These are phyloP conservation scores for Flaveria robusta DNA, from an alignment of 129 eudicot genomes.

Conservation along the genomic window DNA sequence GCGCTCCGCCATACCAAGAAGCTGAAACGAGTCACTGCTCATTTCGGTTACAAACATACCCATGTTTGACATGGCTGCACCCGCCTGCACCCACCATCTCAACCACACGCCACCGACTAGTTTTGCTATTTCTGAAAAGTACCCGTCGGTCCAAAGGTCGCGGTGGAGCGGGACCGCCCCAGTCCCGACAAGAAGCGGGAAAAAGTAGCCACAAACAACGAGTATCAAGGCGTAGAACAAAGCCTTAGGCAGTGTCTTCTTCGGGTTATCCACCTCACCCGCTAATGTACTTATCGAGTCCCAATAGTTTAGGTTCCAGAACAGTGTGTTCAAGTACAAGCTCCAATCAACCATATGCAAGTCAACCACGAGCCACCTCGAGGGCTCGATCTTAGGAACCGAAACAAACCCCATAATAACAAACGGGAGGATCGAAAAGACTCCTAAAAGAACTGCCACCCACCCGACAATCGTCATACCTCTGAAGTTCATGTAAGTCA, in stretches of 20 bases:
- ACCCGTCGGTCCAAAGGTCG: conserved; percentile 52
- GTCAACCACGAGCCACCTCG: conserved; percentile 65
- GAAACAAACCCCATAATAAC: conserved; percentile 53
- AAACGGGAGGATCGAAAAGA: conserved; percentile 60
- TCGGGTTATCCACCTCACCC: conserved; percentile 68
- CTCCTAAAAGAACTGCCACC: conserved; percentile 55
- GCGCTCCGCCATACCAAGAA: conserved; percentile 69
- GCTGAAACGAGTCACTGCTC: conserved; percentile 67
- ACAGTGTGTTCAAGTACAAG: conserved; percentile 54
- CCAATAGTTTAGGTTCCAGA: conserved; percentile 68
- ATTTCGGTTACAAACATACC: conserved; percentile 19
- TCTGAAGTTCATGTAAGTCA: conserved; percentile 63
- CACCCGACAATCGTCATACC: conserved; percentile 66
- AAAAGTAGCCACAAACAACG: conserved; percentile 45
- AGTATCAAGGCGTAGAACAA: conserved; percentile 36
- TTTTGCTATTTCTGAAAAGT: conserved; percentile 51
- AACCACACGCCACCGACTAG: conserved; percentile 54
- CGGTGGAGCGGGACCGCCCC: conserved; percentile 36
- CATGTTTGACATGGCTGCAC: conserved; percentile 8
- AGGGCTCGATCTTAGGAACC: conserved; percentile 52
- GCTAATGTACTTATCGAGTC: conserved; percentile 66
- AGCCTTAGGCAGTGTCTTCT: conserved; percentile 58
- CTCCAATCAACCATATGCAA: conserved; percentile 50
- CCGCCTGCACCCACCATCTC: conserved; percentile 42
- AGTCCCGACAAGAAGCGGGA: conserved; percentile 57